Conservation (phyloP, 2,329 filamentous ascomycete species). For the Monilinia aucupariae region DNA sequence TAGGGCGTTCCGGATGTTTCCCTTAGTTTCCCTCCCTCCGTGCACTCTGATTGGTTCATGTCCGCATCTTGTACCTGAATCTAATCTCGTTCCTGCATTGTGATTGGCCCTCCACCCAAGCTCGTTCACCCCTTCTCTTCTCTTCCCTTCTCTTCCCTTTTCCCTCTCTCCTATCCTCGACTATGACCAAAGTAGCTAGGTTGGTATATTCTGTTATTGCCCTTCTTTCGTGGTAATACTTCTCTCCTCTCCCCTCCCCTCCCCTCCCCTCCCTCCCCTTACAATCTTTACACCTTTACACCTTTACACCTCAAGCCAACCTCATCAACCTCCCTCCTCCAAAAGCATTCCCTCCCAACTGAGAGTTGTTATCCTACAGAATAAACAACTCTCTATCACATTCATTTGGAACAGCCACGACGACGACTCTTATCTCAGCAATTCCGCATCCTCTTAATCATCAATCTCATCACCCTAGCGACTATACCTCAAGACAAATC, state of each 20-base stretch:
- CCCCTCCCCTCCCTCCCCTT: too few relatives aligned
- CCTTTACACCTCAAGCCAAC: background rate
- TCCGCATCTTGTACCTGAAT: background rate
- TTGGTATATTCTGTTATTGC: background rate
- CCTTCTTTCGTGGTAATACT: slow-evolving; percentile 17
- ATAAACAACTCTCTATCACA: slow-evolving; percentile 35
- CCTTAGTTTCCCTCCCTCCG: background rate
- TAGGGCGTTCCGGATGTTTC: background rate
- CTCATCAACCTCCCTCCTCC: slow-evolving; percentile 11
- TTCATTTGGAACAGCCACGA: slow-evolving; percentile 35
- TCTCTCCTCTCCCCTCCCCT: background rate
- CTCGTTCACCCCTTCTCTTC: slow-evolving; percentile 3
- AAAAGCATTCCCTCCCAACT: slow-evolving; percentile 35
- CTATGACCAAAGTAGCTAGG: too few relatives aligned
- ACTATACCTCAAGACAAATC: background rate
- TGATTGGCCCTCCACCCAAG: background rate
- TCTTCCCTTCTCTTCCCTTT: background rate
- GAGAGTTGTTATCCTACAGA: slow-evolving; percentile 27
- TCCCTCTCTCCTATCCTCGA: too few relatives aligned
- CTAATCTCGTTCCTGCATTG: background rate
- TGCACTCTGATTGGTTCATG: background rate
- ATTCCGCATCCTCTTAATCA: background rate
- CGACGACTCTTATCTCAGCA: slow-evolving; percentile 21
- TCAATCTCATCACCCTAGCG: slow-evolving; percentile 12
- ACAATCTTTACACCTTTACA: background rate